phyloP scores from a whole-genome alignment of 1,284 basidiomycete species.

The Ganoderma sinense region DNA sequence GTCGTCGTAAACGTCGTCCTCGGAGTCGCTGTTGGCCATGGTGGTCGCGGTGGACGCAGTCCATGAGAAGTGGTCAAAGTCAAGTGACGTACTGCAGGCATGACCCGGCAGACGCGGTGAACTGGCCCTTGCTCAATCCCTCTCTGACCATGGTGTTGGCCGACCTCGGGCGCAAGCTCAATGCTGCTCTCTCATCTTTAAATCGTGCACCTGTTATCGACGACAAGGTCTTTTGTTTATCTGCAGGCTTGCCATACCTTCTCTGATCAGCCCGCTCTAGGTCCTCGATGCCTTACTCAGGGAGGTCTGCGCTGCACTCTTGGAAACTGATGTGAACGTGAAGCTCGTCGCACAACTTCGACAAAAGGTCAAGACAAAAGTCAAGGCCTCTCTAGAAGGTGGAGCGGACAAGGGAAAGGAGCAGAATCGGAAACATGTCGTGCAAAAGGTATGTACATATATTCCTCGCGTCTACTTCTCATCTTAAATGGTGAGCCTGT shows the following conservation, averaged over 20 bases:
- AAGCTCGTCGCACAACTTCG: slow-evolving; percentile 91
- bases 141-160: slow-evolving; percentile 87
- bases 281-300: slow-evolving; percentile 95
- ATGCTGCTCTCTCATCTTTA: slow-evolving; percentile 92
- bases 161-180: slow-evolving; percentile 94
- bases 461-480: background rate
- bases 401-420: slow-evolving; percentile 83
- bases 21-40: slow-evolving; percentile 71
- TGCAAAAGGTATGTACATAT: slow-evolving; percentile 80
- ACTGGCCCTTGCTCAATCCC: slow-evolving; percentile 19
- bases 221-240: slow-evolving; percentile 72
- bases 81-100: slow-evolving; percentile 23
- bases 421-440: slow-evolving; percentile 82
- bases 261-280: slow-evolving; percentile 48
- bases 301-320: slow-evolving; percentile 92
- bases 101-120: slow-evolving; percentile 12
- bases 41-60: slow-evolving; percentile 20
- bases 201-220: slow-evolving; percentile 88
- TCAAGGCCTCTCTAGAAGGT: slow-evolving; percentile 78
- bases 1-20: slow-evolving; percentile 63
- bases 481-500: slow-evolving; percentile 14
- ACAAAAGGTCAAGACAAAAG: slow-evolving; percentile 90
- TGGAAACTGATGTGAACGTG: slow-evolving; percentile 98
- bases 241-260: slow-evolving; percentile 16
- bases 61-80: slow-evolving; percentile 24